These are phyloP conservation scores for Alternaria tenuissima DNA, from an alignment of 2,329 filamentous ascomycete genomes.

Conservation along the genomic window DNA sequence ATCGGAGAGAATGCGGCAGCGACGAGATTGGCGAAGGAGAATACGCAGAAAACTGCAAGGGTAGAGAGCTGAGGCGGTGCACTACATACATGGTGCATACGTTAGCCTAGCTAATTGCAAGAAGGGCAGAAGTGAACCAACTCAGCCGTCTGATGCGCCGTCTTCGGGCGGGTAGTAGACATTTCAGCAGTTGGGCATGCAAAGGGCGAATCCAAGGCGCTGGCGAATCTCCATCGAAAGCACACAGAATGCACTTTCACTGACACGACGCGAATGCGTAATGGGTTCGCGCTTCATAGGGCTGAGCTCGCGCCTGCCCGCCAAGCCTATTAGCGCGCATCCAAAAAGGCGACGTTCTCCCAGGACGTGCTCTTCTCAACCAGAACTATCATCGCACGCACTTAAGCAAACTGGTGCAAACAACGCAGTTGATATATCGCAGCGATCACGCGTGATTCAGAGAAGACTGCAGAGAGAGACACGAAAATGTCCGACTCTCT, in stretches of 20 bases:
- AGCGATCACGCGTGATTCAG: conserved; percentile 38
- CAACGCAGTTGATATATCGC: conserved; percentile 37
- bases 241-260: neutral
- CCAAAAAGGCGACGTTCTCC: conserved; percentile 40
- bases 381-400: conserved; percentile 36
- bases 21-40: conserved; percentile 75
- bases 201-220: neutral
- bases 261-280: conserved; percentile 7
- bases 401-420: conserved; percentile 38
- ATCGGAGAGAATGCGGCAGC: conserved; percentile 88
- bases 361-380: conserved; percentile 19
- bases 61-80: conserved; percentile 65
- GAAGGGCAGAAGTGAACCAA: neutral
- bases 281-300: conserved; percentile 21
- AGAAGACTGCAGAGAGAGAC: conserved; percentile 34
- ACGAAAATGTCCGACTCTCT: conserved; percentile 45
- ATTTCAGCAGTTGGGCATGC: neutral
- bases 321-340: conserved; percentile 33
- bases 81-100: conserved; percentile 10
- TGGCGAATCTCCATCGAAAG: neutral
- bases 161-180: conserved; percentile 9
- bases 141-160: conserved; percentile 4
- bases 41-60: conserved; percentile 81
- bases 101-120: conserved; percentile 1
- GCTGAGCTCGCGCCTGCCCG: conserved; percentile 31